Conservation (phyloP, 2,329 filamentous ascomycete genomes). For the Monosporascus sp. region DNA sequence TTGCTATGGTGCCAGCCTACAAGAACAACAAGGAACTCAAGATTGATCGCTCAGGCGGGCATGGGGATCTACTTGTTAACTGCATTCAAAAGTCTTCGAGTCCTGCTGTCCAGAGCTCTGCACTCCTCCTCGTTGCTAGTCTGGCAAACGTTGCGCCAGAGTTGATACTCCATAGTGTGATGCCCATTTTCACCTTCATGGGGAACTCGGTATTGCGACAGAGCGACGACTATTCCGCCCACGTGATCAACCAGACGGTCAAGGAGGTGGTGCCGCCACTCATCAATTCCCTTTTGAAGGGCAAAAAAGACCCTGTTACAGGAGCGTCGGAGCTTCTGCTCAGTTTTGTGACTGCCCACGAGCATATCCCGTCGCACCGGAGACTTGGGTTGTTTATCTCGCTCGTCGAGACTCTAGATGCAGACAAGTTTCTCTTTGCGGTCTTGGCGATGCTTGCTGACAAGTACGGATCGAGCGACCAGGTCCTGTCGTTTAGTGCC, state of each 20-base stretch:
- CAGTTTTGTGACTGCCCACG: constrained; percentile 93
- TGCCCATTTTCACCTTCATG: constrained; percentile 99
- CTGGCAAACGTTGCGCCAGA: constrained; percentile 85
- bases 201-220: constrained; percentile 85
- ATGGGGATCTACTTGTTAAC: constrained; percentile 87
- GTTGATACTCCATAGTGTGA: constrained; percentile 89
- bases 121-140: constrained; percentile 79
- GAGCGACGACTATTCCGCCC: constrained; percentile 93
- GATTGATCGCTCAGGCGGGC: constrained; percentile 73
- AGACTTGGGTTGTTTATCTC: constrained; percentile 78
- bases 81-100: constrained; percentile 89
- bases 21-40: constrained; percentile 55
- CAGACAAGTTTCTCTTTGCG: constrained; percentile 82
- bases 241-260: constrained; percentile 93
- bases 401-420: constrained; percentile 76
- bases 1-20: constrained; percentile 77
- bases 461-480: constrained; percentile 73
- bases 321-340: constrained; percentile 86
- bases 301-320: constrained; percentile 70
- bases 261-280: constrained; percentile 89
- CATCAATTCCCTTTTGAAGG: constrained; percentile 76
- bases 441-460: constrained; percentile 87
- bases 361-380: constrained; percentile 87
- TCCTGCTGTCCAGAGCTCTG: constrained; percentile 89
- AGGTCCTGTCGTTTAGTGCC: constrained; percentile 67